Percentiles rank a stretch among this genome's conserved stretches.
These are phyloP conservation scores for Ascochyta koolunga DNA, from an alignment of 2,329 filamentous ascomycete species.

Conservation along the genomic window DNA sequence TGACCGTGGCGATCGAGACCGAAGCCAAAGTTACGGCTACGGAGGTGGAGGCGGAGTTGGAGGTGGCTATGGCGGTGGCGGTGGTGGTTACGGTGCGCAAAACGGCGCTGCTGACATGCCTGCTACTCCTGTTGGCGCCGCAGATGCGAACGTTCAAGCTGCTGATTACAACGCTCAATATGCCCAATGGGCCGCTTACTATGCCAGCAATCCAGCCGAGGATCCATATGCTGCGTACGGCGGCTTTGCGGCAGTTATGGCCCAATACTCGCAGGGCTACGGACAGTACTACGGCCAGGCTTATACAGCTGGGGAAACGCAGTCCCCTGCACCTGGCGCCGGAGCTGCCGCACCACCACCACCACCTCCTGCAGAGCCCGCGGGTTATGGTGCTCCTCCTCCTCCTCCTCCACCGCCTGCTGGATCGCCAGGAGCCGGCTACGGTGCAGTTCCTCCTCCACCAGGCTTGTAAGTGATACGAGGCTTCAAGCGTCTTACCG, in stretches of 20 bases:
- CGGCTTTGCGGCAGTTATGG: slow-evolving; percentile 60
- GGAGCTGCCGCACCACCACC: slow-evolving; percentile 37
- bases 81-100: slow-evolving; percentile 38
- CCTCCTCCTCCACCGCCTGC: slow-evolving; percentile 45
- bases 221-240: slow-evolving; percentile 93
- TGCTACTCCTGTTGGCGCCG: slow-evolving; percentile 49
- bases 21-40: slow-evolving; percentile 50
- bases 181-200: slow-evolving; percentile 73
- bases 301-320: slow-evolving; percentile 27
- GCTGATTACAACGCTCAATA: slow-evolving; percentile 81
- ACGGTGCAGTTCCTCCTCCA: slow-evolving; percentile 39
- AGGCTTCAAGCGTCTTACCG: slow-evolving; percentile 16
- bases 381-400: slow-evolving; percentile 35
- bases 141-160: slow-evolving; percentile 48
- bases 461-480: slow-evolving; percentile 23
- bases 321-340: slow-evolving; percentile 38
- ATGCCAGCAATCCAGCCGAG: slow-evolving; percentile 71
- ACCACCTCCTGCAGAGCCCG: slow-evolving; percentile 41
- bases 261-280: slow-evolving; percentile 40
- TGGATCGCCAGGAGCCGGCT: slow-evolving; percentile 41
- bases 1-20: slow-evolving; percentile 49
- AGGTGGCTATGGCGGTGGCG: slow-evolving; percentile 46
- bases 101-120: slow-evolving; percentile 33
- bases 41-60: slow-evolving; percentile 44
- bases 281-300: slow-evolving; percentile 39